Conservation (phyloP, 495 filamentous ascomycete genomes). For the Hypoxylon perforatum region DNA sequence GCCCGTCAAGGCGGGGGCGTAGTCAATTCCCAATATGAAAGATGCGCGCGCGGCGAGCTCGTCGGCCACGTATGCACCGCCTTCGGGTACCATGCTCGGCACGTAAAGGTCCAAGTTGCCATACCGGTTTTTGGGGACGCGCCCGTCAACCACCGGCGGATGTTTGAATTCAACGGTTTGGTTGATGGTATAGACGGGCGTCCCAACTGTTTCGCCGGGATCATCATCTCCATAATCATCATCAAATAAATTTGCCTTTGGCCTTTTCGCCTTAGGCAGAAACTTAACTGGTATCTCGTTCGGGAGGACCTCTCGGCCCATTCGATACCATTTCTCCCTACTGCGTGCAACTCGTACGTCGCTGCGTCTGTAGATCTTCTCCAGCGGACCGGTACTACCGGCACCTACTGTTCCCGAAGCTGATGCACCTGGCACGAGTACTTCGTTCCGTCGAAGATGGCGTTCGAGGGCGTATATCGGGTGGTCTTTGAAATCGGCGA, state of each 20-base stretch:
- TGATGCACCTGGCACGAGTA: constrained; percentile 73
- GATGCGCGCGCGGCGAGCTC: constrained; percentile 77
- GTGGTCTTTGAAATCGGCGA: constrained; percentile 93
- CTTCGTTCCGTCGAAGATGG: constrained; percentile 86
- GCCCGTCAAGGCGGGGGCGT: constrained; percentile 87
- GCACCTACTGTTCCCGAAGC: constrained; percentile 80
- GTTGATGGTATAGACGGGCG: constrained; percentile 74
- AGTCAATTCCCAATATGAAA: constrained; percentile 82
- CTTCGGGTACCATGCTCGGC: constrained; percentile 88
- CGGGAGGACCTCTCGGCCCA: constrained; percentile 79
- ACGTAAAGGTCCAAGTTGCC: constrained; percentile 94
- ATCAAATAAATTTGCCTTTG: constrained; percentile 42
- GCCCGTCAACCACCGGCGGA: constrained; percentile 78
- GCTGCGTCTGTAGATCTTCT: constrained; percentile 77
- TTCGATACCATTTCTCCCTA: constrained; percentile 86
- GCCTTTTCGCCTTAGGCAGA: constrained; percentile 56
- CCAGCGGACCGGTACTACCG: constrained; percentile 65
- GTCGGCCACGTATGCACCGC: constrained; percentile 73
- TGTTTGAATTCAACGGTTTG: constrained; percentile 83
- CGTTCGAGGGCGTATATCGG: constrained; percentile 89
- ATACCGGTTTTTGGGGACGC: constrained; percentile 85
- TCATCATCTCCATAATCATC: constrained; percentile 52
- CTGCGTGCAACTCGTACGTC: constrained; percentile 82
- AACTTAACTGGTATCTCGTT: constrained; percentile 83
- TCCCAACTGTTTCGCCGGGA: constrained; percentile 56